Conservation (phyloP, 2,329 filamentous ascomycete genomes). For the Trichoderma breve region DNA sequence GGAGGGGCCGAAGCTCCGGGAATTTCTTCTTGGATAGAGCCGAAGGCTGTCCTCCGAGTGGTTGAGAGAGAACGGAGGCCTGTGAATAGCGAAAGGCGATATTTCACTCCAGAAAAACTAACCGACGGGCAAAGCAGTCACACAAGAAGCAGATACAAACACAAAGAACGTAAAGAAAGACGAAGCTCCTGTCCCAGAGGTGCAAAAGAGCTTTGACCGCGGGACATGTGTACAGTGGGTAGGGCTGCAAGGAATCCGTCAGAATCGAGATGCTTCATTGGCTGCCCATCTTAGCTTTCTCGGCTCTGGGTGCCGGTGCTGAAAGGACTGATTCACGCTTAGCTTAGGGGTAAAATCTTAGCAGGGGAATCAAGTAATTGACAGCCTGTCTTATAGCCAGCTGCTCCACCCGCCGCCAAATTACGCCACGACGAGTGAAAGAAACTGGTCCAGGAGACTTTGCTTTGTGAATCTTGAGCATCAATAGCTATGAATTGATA, state of each 20-base stretch:
- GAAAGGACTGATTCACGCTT: not conserved
- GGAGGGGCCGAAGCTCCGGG: slow-evolving; percentile 4
- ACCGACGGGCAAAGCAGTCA: not conserved
- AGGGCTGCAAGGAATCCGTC: slow-evolving; percentile 6
- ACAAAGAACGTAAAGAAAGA: not conserved
- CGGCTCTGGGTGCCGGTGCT: slow-evolving; percentile 11
- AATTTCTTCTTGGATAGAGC: not conserved
- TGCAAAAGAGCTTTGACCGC: not conserved
- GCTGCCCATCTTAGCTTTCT: not conserved
- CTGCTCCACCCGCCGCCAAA: not conserved
- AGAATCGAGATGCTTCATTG: not conserved
- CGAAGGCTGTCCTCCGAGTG: not conserved
- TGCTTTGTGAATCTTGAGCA: not conserved
- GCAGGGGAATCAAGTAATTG: not conserved
- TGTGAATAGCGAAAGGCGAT: not conserved
- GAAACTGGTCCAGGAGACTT: not conserved
- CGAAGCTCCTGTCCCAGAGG: not conserved
- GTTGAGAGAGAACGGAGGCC: not conserved
- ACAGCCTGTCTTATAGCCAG: not conserved
- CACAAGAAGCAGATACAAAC: not conserved
- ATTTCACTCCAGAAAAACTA: not conserved
- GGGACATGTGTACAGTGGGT: slow-evolving; percentile 2
- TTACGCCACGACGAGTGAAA: not conserved
- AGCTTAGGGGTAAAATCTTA: not conserved
- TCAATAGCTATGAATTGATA: not conserved